Evolutionary conservation across 768 basidiomycete species (phyloP).

Genomic region (Phylloporus sp.): DNA sequence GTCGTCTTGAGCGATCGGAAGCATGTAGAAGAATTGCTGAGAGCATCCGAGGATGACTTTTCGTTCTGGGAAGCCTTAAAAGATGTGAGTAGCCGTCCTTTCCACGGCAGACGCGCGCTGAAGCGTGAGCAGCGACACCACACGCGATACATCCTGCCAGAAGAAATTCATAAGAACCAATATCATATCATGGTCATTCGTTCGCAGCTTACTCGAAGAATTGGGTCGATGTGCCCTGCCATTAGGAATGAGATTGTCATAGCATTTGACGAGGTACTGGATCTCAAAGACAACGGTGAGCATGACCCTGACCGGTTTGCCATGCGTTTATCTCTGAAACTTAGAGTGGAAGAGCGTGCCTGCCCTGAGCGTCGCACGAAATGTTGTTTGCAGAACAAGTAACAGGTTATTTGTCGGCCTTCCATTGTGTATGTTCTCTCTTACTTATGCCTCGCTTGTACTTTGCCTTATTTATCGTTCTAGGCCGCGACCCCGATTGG

Average conservation of each 20-base stretch:
- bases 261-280: slow-evolving; percentile 38
- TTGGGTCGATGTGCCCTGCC: slow-evolving; percentile 36
- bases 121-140: slow-evolving; percentile 31
- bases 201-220: slow-evolving; percentile 33
- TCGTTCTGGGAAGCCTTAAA: not conserved
- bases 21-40: not conserved
- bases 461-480: not conserved
- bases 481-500: slow-evolving; percentile 39
- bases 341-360: slow-evolving; percentile 39
- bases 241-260: slow-evolving; percentile 41
- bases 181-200: slow-evolving; percentile 30
- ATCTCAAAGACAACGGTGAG: slow-evolving; percentile 12
- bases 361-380: slow-evolving; percentile 24
- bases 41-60: not conserved
- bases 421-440: slow-evolving; percentile 36
- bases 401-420: slow-evolving; percentile 49
- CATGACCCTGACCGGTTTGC: too few species aligned
- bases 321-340: not conserved
- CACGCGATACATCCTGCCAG: slow-evolving; percentile 35
- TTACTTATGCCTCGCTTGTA: not conserved
- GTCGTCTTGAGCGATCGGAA: not conserved
- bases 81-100: not conserved
- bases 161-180: slow-evolving; percentile 21
- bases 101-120: not conserved
- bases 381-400: slow-evolving; percentile 38